Evolutionary conservation across 371 early-diverging fungal species (phyloP).

Genomic region (Rhizopus microsporus): DNA sequence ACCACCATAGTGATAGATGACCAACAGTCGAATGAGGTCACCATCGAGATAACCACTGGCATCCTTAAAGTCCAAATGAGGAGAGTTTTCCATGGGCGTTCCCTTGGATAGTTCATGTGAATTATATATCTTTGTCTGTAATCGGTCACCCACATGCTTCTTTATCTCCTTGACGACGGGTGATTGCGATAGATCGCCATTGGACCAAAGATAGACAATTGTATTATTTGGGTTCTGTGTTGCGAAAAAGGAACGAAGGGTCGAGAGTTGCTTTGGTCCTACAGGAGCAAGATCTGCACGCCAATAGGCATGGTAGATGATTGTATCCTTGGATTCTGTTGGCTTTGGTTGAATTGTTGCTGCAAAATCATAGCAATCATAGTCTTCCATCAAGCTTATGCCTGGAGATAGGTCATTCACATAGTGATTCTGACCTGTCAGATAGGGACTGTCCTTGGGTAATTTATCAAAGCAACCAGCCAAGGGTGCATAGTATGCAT

Average conservation of each 20-base stretch:
- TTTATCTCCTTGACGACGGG: constrained; percentile 40
- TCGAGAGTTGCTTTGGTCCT: constrained; percentile 51
- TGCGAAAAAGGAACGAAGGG: constrained; percentile 52
- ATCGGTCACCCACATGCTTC: constrained; percentile 36
- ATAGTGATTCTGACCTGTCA: constrained; percentile 31
- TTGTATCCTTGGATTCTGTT: constrained; percentile 11
- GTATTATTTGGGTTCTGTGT: constrained; percentile 45
- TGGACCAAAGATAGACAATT: constrained; percentile 52
- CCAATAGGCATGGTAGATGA: constrained; percentile 57
- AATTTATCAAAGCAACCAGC: constrained; percentile 48
- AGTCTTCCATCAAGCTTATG: constrained; percentile 45
- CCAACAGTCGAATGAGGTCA: constrained; percentile 49
- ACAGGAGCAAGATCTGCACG: constrained; percentile 49
- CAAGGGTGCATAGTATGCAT: constrained; percentile 39
- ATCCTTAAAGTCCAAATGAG: constrained; percentile 47
- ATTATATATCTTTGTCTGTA: constrained; percentile 36
- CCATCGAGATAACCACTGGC: constrained; percentile 54
- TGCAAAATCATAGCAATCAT: constrained; percentile 58
- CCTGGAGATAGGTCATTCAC: constrained; percentile 49
- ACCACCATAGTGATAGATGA: constrained; percentile 53
- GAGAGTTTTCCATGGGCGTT: constrained; percentile 49
- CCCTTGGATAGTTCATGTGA: constrained; percentile 42
- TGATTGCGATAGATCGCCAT: constrained; percentile 44
- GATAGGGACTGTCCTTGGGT: constrained; percentile 39
- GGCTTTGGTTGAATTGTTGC: constrained; percentile 32